Percentiles rank a stretch among this genome's conserved stretches.
phyloP scores from a whole-genome alignment of 768 basidiomycete species.

The Leccinum longicurvipes region DNA sequence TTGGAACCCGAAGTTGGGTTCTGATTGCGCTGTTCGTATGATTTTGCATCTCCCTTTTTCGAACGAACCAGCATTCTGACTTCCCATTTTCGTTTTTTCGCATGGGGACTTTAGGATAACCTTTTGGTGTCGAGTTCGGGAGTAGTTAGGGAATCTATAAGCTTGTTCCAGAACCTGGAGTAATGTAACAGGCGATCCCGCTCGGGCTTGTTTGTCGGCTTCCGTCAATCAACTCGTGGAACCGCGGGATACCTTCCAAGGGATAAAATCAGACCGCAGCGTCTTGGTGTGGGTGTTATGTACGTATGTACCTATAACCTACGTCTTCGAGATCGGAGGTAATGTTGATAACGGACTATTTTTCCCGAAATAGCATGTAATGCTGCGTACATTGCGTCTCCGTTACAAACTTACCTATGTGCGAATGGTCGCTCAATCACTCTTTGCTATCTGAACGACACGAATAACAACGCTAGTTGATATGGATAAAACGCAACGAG shows the following conservation, averaged over 20 bases:
- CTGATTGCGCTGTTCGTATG: conserved; percentile 10
- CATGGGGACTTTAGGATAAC: conserved; percentile 1
- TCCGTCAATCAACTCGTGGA: not conserved
- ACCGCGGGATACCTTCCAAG: not conserved
- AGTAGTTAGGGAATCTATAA: conserved; percentile 1
- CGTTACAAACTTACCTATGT: too few relatives aligned
- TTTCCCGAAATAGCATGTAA: too few relatives aligned
- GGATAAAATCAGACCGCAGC: not conserved
- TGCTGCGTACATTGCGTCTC: too few relatives aligned
- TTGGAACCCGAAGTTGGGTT: conserved; percentile 3
- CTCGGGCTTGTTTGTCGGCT: not conserved
- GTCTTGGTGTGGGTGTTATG: not conserved
- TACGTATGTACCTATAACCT: not conserved
- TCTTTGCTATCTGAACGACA: too few relatives aligned
- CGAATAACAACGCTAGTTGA: too few relatives aligned
- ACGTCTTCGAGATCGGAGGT: not conserved
- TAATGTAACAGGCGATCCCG: not conserved
- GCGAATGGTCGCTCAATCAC: too few relatives aligned
- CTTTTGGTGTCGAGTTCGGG: conserved; percentile 7
- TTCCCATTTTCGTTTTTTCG: not conserved
- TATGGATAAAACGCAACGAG: too few relatives aligned
- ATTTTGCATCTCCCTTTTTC: not conserved
- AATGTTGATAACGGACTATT: too few relatives aligned
- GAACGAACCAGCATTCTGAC: not conserved
- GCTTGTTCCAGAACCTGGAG: not conserved